Conservation (phyloP, 176 grass and related monocot species). For the Triticum urartu region DNA sequence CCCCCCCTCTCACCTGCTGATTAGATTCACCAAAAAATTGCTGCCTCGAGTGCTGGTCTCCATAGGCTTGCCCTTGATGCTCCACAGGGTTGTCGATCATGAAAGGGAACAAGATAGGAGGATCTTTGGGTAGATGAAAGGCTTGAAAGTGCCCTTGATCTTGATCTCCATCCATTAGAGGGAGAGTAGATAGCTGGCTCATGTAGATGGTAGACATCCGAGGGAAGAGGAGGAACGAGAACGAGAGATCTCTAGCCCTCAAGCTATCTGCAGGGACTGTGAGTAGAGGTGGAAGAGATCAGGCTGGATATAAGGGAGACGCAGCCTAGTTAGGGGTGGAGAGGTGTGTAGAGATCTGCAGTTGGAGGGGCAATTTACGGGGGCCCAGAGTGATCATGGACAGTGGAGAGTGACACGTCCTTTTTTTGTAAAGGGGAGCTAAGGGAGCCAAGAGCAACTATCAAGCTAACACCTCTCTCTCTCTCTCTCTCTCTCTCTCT, state of each 20-base stretch:
- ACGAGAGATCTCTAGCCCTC: constrained; percentile 24
- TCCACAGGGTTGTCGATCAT: constrained; percentile 49
- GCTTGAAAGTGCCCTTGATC: constrained; percentile 54
- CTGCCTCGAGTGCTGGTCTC: constrained; percentile 44
- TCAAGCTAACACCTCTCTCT: neutral
- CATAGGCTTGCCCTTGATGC: constrained; percentile 37
- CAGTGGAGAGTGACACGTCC: constrained; percentile 37
- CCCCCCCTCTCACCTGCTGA: constrained; percentile 30
- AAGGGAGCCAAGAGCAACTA: constrained; percentile 39
- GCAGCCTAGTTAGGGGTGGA: constrained; percentile 25
- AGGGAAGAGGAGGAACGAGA: neutral
- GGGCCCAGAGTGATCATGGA: constrained; percentile 51
- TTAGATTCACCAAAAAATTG: constrained; percentile 38
- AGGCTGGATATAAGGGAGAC: constrained; percentile 36
- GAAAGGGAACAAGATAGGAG: constrained; percentile 59
- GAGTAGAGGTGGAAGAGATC: constrained; percentile 28
- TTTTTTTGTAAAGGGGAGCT: constrained; percentile 54
- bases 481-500: constrained; percentile 2
- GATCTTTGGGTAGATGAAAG: constrained; percentile 56
- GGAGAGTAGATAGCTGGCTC: constrained; percentile 66
- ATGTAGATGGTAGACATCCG: constrained; percentile 67
- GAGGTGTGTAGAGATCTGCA: constrained; percentile 29
- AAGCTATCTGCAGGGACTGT: neutral
- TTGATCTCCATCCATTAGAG: constrained; percentile 67
- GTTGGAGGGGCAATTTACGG: constrained; percentile 58